Base-by-base conservation (phyloP, 1,284 basidiomycete species). In the Ganoderma lucidum region DNA sequence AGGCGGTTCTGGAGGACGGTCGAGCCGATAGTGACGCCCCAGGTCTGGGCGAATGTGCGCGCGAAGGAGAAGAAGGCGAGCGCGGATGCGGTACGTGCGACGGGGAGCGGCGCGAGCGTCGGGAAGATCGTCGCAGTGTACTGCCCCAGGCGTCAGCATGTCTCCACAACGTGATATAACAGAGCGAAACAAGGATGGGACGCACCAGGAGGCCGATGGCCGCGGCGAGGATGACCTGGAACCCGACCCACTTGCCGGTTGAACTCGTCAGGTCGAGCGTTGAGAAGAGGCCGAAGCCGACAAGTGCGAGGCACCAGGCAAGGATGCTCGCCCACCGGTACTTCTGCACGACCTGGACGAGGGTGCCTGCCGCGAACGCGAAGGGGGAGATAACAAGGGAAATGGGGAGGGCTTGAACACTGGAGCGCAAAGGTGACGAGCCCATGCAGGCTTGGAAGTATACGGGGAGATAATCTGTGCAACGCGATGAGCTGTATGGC, bases 51-150 rank as follows among this genome's bases (percentile, higher is more conserved):
- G 71, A 83, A 81, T 8, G 75, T 71, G 15, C 82, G 78, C 5
- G 74, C 65, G 73, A 83, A 84, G 2, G 76, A 73, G 67, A 79
- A 80, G 68, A 83, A 79, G 0, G 81, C 80, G 14, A 83, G 75
- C 2, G 82, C 82, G 17, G 74, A 74, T 8, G 80, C 82, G 37
- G 76, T 80, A 35, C 74, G 63, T 6, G 71, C 73, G 1, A 79
- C 73, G 0, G 80, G 80, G 0, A 84, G 75, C 0, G 83, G 82
- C 2, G 80, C 79, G 37, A 81, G 76, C 12, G 80, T 75, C 4
- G 81, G 76, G 72, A 81, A 82, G 51, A 67, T 53, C 0, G 69
- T 70, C 23, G 30, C 42, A 14, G 60, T 42, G 51, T 12, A 66
- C 66, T 67, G 53, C n/a, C 1, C n/a, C 6, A 0, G 6, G 3